These are phyloP conservation scores for Pythium phragmitis DNA, from an alignment of 352 stramenopile species.

Conservation along the genomic window DNA sequence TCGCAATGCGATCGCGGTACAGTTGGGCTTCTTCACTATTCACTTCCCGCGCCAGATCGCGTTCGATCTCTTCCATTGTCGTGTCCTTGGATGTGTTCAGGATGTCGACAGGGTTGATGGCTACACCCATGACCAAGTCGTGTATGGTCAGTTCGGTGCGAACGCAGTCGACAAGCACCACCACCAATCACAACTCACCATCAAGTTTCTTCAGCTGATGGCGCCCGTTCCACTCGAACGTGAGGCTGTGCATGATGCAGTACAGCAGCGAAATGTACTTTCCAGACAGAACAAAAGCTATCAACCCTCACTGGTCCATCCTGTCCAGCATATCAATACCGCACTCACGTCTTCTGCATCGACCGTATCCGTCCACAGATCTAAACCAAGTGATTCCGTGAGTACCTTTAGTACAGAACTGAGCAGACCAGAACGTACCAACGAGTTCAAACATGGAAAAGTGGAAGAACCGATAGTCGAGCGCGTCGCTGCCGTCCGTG, in stretches of 20 bases:
- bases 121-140: constrained; percentile 24
- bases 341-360: constrained; percentile 60
- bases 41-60: constrained; percentile 47
- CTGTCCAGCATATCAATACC: too few species aligned
- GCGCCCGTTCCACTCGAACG: constrained; percentile 42
- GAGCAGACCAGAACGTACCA: constrained; percentile 30
- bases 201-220: constrained; percentile 54
- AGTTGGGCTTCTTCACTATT: constrained; percentile 38
- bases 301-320: not conserved
- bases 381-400: constrained; percentile 4
- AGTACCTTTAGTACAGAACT: not conserved
- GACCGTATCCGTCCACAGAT: constrained; percentile 69
- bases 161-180: not conserved
- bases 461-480: constrained; percentile 77
- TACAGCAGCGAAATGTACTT: constrained; percentile 80
- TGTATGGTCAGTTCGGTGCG: not conserved
- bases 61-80: constrained; percentile 44
- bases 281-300: too few species aligned
- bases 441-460: constrained; percentile 85
- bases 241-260: constrained; percentile 74
- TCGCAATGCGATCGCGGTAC: constrained; percentile 39
- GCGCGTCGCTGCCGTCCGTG: constrained; percentile 39
- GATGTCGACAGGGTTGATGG: constrained; percentile 56
- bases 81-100: constrained; percentile 50
- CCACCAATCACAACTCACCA: constrained; percentile 23